These are phyloP conservation scores for Elsinoe batatas DNA, from an alignment of 2,329 filamentous ascomycete genomes.

Conservation along the genomic window DNA sequence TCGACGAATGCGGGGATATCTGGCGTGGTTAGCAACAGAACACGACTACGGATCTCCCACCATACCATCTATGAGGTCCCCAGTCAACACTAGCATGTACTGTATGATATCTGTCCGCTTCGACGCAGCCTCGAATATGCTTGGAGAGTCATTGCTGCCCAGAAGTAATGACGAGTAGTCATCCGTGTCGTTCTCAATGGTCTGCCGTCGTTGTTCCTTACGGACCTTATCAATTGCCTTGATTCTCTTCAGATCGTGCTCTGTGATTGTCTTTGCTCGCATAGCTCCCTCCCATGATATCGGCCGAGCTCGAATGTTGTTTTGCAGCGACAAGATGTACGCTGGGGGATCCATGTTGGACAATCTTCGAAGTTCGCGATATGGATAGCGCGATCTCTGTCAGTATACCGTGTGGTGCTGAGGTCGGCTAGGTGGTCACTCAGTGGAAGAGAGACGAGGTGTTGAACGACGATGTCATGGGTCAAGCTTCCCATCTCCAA, in stretches of 20 bases:
- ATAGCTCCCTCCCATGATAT: conserved; percentile 98
- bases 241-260: conserved; percentile 89
- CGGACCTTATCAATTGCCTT: conserved; percentile 93
- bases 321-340: conserved; percentile 80
- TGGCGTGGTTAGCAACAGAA: conserved; percentile 31
- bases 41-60: background rate
- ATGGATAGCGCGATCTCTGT: no score
- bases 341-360: conserved; percentile 74
- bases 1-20: conserved; percentile 71
- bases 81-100: conserved; percentile 83
- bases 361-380: no score
- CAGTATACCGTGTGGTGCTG: no score
- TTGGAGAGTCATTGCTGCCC: conserved; percentile 54
- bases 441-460: background rate
- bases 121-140: conserved; percentile 74
- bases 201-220: conserved; percentile 74
- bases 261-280: conserved; percentile 83
- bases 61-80: conserved; percentile 76
- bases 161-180: conserved; percentile 75
- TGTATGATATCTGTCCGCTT: conserved; percentile 87
- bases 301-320: conserved; percentile 90
- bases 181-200: conserved; percentile 67
- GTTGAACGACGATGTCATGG: conserved; percentile 3
- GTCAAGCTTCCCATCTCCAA: conserved; percentile 10
- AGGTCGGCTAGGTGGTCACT: background rate